Percentiles rank a stretch among this genome's conserved stretches.
These are phyloP conservation scores for Entonaema liquescens DNA, from an alignment of 495 filamentous ascomycete genomes.

Conservation along the genomic window DNA sequence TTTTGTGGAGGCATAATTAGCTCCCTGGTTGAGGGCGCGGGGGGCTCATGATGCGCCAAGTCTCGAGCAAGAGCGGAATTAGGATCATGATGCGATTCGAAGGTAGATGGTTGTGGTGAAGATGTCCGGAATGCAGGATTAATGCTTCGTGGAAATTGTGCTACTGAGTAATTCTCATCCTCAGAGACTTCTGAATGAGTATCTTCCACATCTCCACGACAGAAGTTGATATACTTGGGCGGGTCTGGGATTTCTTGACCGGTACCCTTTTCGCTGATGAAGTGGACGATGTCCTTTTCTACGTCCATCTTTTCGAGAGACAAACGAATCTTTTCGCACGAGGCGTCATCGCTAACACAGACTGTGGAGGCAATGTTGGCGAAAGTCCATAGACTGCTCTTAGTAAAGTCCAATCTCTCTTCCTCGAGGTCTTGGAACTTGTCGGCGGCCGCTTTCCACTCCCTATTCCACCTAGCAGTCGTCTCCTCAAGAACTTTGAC, in stretches of 20 bases:
- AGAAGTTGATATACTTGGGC: constrained; percentile 98
- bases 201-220: constrained; percentile 87
- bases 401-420: constrained; percentile 94
- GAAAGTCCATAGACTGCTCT: constrained; percentile 96
- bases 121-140: constrained; percentile 95
- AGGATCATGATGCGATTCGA: constrained; percentile 88
- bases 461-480: constrained; percentile 93
- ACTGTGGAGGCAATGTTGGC: constrained; percentile 97
- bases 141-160: constrained; percentile 93
- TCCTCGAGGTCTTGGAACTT: constrained; percentile 99
- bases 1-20: constrained; percentile 65
- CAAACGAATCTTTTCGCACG: constrained; percentile 95
- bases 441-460: constrained; percentile 98
- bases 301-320: constrained; percentile 96
- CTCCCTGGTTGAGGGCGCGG: constrained; percentile 61
- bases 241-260: constrained; percentile 97
- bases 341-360: constrained; percentile 98
- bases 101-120: constrained; percentile 80
- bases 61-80: constrained; percentile 72
- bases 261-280: constrained; percentile 90
- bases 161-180: constrained; percentile 86
- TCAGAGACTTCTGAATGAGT: constrained; percentile 83
- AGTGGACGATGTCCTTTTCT: constrained; percentile 88
- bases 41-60: constrained; percentile 64
- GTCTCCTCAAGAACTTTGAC: constrained; percentile 96